Conservation (phyloP, 1,284 basidiomycete species). For the Omphalotus olearius region DNA sequence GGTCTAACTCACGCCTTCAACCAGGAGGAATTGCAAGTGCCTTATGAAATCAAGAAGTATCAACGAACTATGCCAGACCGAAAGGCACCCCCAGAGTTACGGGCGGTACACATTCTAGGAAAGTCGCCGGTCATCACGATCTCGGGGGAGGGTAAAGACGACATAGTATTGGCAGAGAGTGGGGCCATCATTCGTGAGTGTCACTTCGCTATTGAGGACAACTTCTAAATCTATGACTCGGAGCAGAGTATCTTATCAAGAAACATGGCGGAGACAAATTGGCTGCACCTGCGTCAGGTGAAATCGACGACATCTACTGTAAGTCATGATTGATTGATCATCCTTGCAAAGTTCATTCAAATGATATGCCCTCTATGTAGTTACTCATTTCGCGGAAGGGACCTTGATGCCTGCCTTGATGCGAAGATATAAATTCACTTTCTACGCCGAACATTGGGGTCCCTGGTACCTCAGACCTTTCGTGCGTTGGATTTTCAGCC, state of each 20-base stretch:
- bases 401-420: constrained; percentile 34
- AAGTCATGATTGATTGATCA: constrained; percentile 10
- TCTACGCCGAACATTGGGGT: constrained; percentile 11
- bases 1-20: too few relatives aligned
- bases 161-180: constrained; percentile 40
- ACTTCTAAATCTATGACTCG: neutral
- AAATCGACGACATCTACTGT: constrained; percentile 34
- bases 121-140: constrained; percentile 42
- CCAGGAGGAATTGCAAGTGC: constrained; percentile 46
- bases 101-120: constrained; percentile 38
- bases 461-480: constrained; percentile 34
- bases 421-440: constrained; percentile 28
- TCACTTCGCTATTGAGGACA: neutral
- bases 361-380: constrained; percentile 18
- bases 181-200: constrained; percentile 43
- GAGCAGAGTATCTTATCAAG: constrained; percentile 37
- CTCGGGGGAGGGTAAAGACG: constrained; percentile 25
- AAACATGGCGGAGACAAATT: constrained; percentile 40
- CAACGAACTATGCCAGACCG: constrained; percentile 29
- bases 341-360: neutral
- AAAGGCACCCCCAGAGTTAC: constrained; percentile 37
- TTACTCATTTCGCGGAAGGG: constrained; percentile 38
- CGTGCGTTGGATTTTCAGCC: constrained; percentile 25
- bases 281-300: constrained; percentile 27
- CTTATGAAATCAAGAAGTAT: constrained; percentile 47